Evolutionary conservation across 768 basidiomycete species (phyloP).

Genomic region (Russula vinacea): DNA sequence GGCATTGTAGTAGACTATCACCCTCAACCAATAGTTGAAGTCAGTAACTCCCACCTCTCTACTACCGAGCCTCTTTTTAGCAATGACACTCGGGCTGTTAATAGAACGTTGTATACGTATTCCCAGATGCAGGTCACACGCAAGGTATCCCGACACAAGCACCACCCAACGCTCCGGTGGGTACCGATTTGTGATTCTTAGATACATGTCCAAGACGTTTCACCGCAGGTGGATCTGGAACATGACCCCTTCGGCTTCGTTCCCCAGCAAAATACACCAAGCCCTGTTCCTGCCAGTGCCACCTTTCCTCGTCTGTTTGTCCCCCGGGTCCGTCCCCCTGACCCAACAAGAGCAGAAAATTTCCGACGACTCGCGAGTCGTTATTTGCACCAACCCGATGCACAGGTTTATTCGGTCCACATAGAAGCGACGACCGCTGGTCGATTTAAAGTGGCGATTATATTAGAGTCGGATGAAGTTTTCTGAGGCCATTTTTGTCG

Average conservation of each 20-base stretch:
- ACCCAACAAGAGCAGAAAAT: background rate
- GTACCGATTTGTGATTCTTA: background rate
- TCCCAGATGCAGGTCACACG: background rate
- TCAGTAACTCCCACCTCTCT: background rate
- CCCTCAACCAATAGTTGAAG: background rate
- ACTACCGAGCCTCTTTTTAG: background rate
- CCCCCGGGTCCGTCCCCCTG: background rate
- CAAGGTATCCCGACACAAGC: background rate
- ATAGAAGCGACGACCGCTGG: slow-evolving; percentile 4
- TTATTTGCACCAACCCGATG: too few relatives aligned
- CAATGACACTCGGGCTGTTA: background rate
- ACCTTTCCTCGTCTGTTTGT: background rate
- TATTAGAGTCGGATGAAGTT: background rate
- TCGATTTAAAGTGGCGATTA: slow-evolving; percentile 4
- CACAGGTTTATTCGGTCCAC: too few relatives aligned
- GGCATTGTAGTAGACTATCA: background rate
- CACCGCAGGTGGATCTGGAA: background rate
- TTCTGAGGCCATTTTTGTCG: background rate
- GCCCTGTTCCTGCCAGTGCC: background rate
- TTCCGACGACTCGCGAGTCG: too few relatives aligned
- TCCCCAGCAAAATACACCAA: background rate
- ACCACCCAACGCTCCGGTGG: background rate
- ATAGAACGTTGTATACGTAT: background rate
- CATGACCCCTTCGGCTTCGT: background rate
- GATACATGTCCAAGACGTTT: background rate